Conservation (phyloP, 2,329 filamentous ascomycete species). For the Alternaria tenuissima region DNA sequence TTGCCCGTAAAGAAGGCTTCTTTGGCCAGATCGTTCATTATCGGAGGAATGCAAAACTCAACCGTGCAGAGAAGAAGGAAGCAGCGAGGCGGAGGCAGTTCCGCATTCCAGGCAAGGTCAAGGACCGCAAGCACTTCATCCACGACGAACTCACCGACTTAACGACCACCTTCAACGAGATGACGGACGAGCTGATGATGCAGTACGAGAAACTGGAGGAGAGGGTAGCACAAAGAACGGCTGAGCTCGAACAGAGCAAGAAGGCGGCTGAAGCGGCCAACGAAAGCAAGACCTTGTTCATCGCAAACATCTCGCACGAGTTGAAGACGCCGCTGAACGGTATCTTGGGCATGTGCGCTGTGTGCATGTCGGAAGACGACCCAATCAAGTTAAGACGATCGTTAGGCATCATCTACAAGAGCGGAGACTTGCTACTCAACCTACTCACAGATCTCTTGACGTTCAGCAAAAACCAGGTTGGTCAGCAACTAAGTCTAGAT, state of each 20-base stretch:
- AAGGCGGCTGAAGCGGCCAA: constrained; percentile 94
- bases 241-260: constrained; percentile 86
- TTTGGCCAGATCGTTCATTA: constrained; percentile 50
- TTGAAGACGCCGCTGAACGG: constrained; percentile 95
- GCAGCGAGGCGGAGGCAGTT: constrained; percentile 65
- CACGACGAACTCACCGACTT: constrained; percentile 87
- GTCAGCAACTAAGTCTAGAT: constrained; percentile 81
- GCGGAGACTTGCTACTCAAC: constrained; percentile 82
- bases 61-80: constrained; percentile 48
- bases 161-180: constrained; percentile 87
- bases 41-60: constrained; percentile 44
- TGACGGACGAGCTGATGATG: constrained; percentile 88
- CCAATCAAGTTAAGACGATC: constrained; percentile 79
- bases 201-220: constrained; percentile 87
- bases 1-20: constrained; percentile 58
- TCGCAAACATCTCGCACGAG: constrained; percentile 89
- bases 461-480: constrained; percentile 95
- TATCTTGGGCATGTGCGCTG: constrained; percentile 91
- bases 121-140: constrained; percentile 75
- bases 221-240: constrained; percentile 82
- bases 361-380: constrained; percentile 92
- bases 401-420: constrained; percentile 88
- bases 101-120: constrained; percentile 85
- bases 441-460: constrained; percentile 88
- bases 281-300: constrained; percentile 96